Evolutionary conservation across 148 eudicot genomes (phyloP).

Genomic region (Spergularia bocconei): DNA sequence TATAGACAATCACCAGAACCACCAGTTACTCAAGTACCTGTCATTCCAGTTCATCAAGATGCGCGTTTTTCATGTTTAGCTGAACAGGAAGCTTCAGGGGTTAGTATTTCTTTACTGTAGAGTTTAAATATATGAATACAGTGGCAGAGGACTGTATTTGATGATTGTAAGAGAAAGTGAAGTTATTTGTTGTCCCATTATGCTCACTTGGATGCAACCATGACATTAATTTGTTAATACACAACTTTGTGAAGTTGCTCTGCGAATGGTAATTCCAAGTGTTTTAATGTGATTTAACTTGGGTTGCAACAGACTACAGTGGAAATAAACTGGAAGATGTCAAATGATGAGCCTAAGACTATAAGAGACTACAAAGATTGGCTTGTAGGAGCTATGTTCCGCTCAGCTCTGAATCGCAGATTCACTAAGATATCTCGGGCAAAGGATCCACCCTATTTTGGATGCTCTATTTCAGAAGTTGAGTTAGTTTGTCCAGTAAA

Average conservation of each 20-base stretch:
- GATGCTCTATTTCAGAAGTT: constrained; percentile 62
- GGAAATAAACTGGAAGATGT: constrained; percentile 78
- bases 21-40: constrained; percentile 37
- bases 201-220: not conserved
- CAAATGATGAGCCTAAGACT: constrained; percentile 58
- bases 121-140: not conserved
- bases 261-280: not conserved
- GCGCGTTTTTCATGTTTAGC: constrained; percentile 62
- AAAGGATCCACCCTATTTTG: constrained; percentile 75
- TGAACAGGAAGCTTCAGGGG: constrained; percentile 95
- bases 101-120: constrained; percentile 29
- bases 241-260: not conserved
- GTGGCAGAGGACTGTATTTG: not conserved
- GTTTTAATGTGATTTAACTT: constrained; percentile 16
- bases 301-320: constrained; percentile 63
- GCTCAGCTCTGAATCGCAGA: constrained; percentile 75
- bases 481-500: constrained; percentile 61
- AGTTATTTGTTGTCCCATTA: not conserved
- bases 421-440: constrained; percentile 73
- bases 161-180: not conserved
- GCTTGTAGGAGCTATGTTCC: constrained; percentile 73
- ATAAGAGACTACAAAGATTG: constrained; percentile 67
- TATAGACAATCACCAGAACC: constrained; percentile 49
- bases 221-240: not conserved
- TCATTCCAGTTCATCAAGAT: constrained; percentile 57